Conservation (phyloP, 352 stramenopile species). For the Phytophthora colocasiae region DNA sequence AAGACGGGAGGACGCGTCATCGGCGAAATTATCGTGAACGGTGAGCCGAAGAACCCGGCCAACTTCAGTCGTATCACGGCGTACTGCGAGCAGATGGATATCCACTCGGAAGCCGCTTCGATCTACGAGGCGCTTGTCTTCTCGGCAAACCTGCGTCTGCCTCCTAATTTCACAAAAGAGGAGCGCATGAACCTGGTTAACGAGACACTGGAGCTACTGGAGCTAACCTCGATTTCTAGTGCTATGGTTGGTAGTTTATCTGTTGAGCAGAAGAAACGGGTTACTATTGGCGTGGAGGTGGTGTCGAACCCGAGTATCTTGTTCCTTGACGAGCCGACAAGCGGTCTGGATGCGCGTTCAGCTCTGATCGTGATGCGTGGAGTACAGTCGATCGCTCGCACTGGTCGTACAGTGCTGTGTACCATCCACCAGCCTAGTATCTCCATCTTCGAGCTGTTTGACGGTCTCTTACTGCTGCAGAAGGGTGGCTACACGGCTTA, state of each 20-base stretch:
- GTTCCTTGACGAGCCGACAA: conserved; percentile 95
- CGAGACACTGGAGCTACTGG: conserved; percentile 63
- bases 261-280: conserved; percentile 94
- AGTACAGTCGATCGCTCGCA: conserved; percentile 85
- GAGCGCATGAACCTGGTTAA: conserved; percentile 61
- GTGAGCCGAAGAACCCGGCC: conserved; percentile 77
- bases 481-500: conserved; percentile 71
- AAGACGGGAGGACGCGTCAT: conserved; percentile 70
- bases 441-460: conserved; percentile 94
- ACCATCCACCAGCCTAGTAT: conserved; percentile 71
- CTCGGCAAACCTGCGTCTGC: conserved; percentile 89
- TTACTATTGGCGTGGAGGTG: conserved; percentile 94
- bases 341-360: conserved; percentile 85
- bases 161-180: conserved; percentile 45
- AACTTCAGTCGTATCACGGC: conserved; percentile 79
- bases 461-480: conserved; percentile 90
- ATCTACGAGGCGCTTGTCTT: conserved; percentile 93
- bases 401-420: conserved; percentile 85
- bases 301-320: conserved; percentile 94
- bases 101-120: conserved; percentile 82
- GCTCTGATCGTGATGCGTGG: conserved; percentile 89
- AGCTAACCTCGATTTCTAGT: conserved; percentile 46
- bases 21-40: conserved; percentile 91
- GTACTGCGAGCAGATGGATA: conserved; percentile 89
- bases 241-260: conserved; percentile 62